Conservation (phyloP, 1,139 yeast species). For the Dujonia santamariae region DNA sequence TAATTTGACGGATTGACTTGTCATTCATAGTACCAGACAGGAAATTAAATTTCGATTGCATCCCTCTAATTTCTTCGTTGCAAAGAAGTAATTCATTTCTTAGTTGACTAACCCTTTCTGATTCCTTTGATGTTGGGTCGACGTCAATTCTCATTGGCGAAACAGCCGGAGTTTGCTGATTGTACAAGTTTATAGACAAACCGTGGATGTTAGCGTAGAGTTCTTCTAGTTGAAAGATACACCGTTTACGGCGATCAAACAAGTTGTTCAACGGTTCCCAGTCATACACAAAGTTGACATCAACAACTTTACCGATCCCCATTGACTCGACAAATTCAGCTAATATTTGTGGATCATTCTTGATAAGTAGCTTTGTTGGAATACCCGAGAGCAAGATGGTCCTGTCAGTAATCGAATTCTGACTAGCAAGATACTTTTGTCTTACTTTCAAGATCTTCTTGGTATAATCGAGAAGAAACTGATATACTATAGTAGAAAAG, state of each 20-base stretch:
- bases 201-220: slow-evolving; percentile 46
- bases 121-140: slow-evolving; percentile 1
- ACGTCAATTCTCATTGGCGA: slow-evolving; percentile 9
- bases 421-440: slow-evolving; percentile 81
- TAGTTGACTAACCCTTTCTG: slow-evolving; percentile 1
- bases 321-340: slow-evolving; percentile 56
- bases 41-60: slow-evolving; percentile 31
- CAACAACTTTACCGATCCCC: slow-evolving; percentile 59
- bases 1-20: slow-evolving; percentile 37
- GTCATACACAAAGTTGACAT: slow-evolving; percentile 54
- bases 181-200: slow-evolving; percentile 41
- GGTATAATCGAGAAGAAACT: slow-evolving; percentile 65
- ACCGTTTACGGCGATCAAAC: slow-evolving; percentile 30
- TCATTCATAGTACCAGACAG: slow-evolving; percentile 24
- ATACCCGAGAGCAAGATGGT: slow-evolving; percentile 88
- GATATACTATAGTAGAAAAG: slow-evolving; percentile 69
- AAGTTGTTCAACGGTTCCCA: slow-evolving; percentile 48
- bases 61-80: slow-evolving; percentile 26
- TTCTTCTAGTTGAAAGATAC: slow-evolving; percentile 41
- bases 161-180: slow-evolving; percentile 28
- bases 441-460: slow-evolving; percentile 69
- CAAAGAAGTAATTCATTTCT: slow-evolving; percentile 13
- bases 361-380: slow-evolving; percentile 44
- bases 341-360: slow-evolving; percentile 36
- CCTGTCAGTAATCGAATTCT: slow-evolving; percentile 87